Evolutionary conservation across 768 basidiomycete species (phyloP), one percentile per base, ranked within the genome.

Genomic region (Pleurotus salmoneostramineus): DNA sequence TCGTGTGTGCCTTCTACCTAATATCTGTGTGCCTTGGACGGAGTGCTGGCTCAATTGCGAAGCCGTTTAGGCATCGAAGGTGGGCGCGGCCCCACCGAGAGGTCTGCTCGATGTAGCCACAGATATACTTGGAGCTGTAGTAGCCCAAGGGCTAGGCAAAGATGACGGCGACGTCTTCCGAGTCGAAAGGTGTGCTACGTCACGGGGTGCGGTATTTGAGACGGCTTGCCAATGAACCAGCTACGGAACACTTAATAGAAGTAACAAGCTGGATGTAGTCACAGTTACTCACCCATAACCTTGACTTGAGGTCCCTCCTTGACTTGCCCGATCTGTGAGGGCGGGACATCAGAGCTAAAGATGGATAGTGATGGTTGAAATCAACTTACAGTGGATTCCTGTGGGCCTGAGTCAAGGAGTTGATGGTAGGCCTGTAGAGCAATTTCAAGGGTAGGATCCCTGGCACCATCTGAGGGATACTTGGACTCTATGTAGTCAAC

Each of bases 401-500:
- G 37, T 10, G 37, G 37, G 8, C 37, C 37, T 8, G 37, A 8
- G 1, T 40, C 37, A 8, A 8, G 10, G n/a, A 55, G 52, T 31
- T 55, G 17, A 7, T 55, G 37, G 32, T 42, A 55, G 10, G 52
- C 37, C 8, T n/a, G 10, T 12, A 55, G 21, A 27, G 43, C 65
- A 58, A 6, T 66, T 58, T 15, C 73, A 71, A 3, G 45, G 60
- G 6, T 40, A 58, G 55, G 75, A 72, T 12, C 51, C 21, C 34
- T 63, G 62, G 8, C 64, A 56, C 1, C 51, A 36, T 55, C 58
- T 15, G 60, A 64, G 46, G 48, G 71, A 68, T 36, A 43, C 37
- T 50, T 63, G 66, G 5, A 75, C 69, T 48, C 69, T 65, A 14
- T 63, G 62, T 4, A 75, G 74, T 50, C 42, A 48, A 65, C 68